Conservation (phyloP, 176 grass and related monocot species). For the Coix lacrymajobi region DNA sequence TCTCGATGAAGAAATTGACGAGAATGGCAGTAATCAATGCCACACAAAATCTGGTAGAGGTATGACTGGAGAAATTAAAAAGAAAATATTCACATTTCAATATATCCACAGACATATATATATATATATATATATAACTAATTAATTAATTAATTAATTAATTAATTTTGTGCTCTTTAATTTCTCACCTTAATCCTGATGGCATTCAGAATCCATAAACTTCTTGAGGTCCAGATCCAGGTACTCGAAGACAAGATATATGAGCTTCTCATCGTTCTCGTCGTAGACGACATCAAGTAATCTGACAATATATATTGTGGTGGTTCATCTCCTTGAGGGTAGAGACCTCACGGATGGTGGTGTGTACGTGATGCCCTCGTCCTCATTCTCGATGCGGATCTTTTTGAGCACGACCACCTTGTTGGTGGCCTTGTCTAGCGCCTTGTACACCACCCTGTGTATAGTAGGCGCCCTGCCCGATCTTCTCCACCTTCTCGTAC, state of each 20-base stretch:
- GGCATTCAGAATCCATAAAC: slow-evolving; percentile 79
- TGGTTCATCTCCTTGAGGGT: slow-evolving; percentile 95
- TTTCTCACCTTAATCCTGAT: slow-evolving; percentile 59
- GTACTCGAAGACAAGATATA: slow-evolving; percentile 87
- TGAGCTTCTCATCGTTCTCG: slow-evolving; percentile 86
- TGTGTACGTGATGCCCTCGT: slow-evolving; percentile 88
- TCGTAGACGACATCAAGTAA: slow-evolving; percentile 82
- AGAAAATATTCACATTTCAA: slow-evolving; percentile 29
- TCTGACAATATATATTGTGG: slow-evolving; percentile 58
- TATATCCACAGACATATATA: slow-evolving; percentile 23
- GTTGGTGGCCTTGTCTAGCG: slow-evolving; percentile 68
- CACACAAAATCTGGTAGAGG: slow-evolving; percentile 81
- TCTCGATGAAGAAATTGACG: slow-evolving; percentile 92
- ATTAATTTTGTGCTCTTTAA: no score
- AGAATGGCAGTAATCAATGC: slow-evolving; percentile 85
- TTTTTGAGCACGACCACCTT: slow-evolving; percentile 93
- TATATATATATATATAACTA: no score
- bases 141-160: no score
- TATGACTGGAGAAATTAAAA: slow-evolving; percentile 72
- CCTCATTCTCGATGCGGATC: slow-evolving; percentile 89
- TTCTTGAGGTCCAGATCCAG: slow-evolving; percentile 91
- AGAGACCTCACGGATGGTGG: slow-evolving; percentile 92
- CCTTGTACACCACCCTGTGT: slow-evolving; percentile 97
- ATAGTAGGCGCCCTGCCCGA: slow-evolving; percentile 89
- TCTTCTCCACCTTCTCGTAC: slow-evolving; percentile 97